These are phyloP conservation scores for Flaveria bidentis DNA, from an alignment of 129 eudicot genomes.

Conservation along the genomic window DNA sequence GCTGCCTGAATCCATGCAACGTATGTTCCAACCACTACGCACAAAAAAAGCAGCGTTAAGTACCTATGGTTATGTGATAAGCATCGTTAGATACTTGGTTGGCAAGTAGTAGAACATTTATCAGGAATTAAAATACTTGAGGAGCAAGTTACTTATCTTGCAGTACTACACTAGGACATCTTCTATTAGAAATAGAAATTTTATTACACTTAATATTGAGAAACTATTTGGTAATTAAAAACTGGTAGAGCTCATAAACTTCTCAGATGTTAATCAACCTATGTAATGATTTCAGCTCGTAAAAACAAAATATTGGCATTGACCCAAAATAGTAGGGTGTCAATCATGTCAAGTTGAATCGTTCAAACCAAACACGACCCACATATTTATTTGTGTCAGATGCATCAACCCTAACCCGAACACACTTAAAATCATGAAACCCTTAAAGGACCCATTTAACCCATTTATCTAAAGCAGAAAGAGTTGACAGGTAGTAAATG, in stretches of 20 bases:
- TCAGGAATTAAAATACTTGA: not conserved
- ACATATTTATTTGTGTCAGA: not conserved
- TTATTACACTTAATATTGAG: not conserved
- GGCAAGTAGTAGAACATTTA: too few relatives aligned
- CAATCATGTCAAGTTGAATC: not conserved
- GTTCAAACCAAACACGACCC: not conserved
- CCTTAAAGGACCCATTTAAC: too few relatives aligned
- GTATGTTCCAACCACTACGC: slow-evolving; percentile 77
- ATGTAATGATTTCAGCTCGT: too few relatives aligned
- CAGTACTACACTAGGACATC: not conserved
- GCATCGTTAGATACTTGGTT: too few relatives aligned
- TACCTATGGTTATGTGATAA: not conserved
- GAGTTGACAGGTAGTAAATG: too few relatives aligned
- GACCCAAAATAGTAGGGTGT: too few relatives aligned
- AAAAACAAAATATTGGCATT: not conserved
- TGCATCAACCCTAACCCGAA: not conserved
- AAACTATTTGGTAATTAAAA: not conserved
- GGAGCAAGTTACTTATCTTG: slow-evolving; percentile 2
- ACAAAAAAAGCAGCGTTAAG: not conserved
- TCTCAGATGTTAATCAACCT: not conserved
- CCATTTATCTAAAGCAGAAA: too few relatives aligned
- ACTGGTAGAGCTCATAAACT: not conserved
- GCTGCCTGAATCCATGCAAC: slow-evolving; percentile 94
- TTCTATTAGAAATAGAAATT: too few relatives aligned
- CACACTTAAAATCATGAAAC: too few relatives aligned